Conservation (phyloP, 2,329 filamentous ascomycete species). For the Helminthosporium solani region DNA sequence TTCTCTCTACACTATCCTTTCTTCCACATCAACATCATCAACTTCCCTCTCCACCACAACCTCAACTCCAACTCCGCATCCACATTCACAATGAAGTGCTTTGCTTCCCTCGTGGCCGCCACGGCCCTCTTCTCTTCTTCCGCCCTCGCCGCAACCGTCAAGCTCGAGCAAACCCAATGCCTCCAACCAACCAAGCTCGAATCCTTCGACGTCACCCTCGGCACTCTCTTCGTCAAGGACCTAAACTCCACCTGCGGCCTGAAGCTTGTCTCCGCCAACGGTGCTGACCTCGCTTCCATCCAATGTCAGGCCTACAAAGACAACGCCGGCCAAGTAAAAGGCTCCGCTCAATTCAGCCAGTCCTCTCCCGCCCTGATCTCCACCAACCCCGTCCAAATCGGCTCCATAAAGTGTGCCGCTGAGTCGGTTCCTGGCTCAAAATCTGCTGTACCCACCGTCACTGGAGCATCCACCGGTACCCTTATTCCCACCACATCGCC, state of each 20-base stretch:
- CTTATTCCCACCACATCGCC: not conserved
- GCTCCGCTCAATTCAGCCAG: slow-evolving; percentile 23
- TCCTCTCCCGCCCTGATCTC: slow-evolving; percentile 19
- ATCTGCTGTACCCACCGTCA: slow-evolving; percentile 1
- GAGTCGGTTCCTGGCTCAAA: not conserved
- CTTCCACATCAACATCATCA: too few relatives aligned
- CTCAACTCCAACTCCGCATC: not conserved
- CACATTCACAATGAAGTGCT: slow-evolving; percentile 19
- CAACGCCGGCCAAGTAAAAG: slow-evolving; percentile 16
- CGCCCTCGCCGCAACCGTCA: slow-evolving; percentile 18
- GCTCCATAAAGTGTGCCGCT: slow-evolving; percentile 17
- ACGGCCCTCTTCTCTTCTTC: slow-evolving; percentile 13
- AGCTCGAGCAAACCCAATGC: slow-evolving; percentile 17
- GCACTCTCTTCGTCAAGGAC: slow-evolving; percentile 16
- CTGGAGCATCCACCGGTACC: slow-evolving; percentile 1
- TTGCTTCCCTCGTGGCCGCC: slow-evolving; percentile 12
- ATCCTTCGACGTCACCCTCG: slow-evolving; percentile 15
- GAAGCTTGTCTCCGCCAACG: slow-evolving; percentile 20
- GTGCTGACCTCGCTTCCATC: slow-evolving; percentile 15
- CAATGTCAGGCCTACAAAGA: slow-evolving; percentile 28
- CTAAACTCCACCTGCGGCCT: slow-evolving; percentile 28
- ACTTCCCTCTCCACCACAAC: not conserved
- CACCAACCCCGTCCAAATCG: slow-evolving; percentile 26
- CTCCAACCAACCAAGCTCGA: slow-evolving; percentile 10
- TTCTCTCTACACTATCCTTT: not conserved